Evolutionary conservation across 1,284 basidiomycete species (phyloP).

Genomic region (Afroboletus lepidellus): DNA sequence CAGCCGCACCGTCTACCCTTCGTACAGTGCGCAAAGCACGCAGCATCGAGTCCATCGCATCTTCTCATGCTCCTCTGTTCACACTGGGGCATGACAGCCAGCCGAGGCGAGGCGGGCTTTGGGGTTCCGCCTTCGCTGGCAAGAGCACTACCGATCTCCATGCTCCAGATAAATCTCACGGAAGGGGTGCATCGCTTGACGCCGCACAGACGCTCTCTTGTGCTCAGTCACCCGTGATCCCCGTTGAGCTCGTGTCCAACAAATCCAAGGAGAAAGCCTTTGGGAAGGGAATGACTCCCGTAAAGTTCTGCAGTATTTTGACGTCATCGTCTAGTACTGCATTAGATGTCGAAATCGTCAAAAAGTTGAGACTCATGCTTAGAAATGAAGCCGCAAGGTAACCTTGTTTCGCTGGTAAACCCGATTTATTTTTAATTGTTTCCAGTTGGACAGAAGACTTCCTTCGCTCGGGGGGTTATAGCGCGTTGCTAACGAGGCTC

Average conservation of each 20-base stretch:
- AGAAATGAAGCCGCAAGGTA: constrained; percentile 85
- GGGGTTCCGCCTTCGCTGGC: constrained; percentile 42
- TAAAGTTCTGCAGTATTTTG: constrained; percentile 63
- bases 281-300: constrained; percentile 58
- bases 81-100: constrained; percentile 39
- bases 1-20: constrained; percentile 32
- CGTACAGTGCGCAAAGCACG: constrained; percentile 58
- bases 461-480: constrained; percentile 81
- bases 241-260: constrained; percentile 29
- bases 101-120: constrained; percentile 41
- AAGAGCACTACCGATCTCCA: constrained; percentile 40
- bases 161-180: constrained; percentile 35
- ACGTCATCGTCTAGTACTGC: constrained; percentile 62
- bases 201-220: constrained; percentile 45
- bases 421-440: constrained; percentile 10
- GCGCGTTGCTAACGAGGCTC: constrained; percentile 78
- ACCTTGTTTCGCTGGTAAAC: constrained; percentile 8
- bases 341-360: constrained; percentile 72
- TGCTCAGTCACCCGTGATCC: constrained; percentile 49
- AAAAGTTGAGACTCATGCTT: constrained; percentile 76
- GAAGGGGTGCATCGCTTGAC: constrained; percentile 56
- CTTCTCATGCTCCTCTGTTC: constrained; percentile 44
- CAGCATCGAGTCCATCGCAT: constrained; percentile 67
- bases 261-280: constrained; percentile 48
- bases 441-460: constrained; percentile 91